Base-by-base conservation (phyloP, 108 stramenopile genomes). In the Fragilariopsis cylindrus region DNA sequence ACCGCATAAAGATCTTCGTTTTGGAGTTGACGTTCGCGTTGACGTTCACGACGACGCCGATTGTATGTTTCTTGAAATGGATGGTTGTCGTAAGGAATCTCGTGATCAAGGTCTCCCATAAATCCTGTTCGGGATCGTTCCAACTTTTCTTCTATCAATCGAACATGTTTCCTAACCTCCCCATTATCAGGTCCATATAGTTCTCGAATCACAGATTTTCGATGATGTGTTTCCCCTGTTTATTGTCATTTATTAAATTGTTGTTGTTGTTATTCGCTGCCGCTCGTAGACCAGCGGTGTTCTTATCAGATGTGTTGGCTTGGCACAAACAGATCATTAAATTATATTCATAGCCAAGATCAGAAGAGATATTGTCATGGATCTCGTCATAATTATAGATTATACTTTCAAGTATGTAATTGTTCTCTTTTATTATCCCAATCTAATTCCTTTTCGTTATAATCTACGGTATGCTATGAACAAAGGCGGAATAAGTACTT, bases 41-140 rank as follows among this genome's bases (percentile, higher is more conserved):
- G 12, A 2, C 53, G 45, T n/a, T 72, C 69, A 4, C 62, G 62
- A 45, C 42, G 40, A 47, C 67, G 49, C 0, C 57, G 49, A 60
- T 73, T 41, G 7, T 58, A 60, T 69, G 48, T 65, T 13, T 50
- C 46, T 44, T 49, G 48, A 48, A 82, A 91, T 12, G 90, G 90
- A 71, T 94, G 90, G 71, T 91, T 87, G 43, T 82, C 75, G 69
- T 94, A 94, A 7, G 73, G 68, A 19, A 94, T 69, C 0, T 9
- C 39, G 73, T 92, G 88, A 42, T 87, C 57, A 7, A 88, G 86
- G 70, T 94, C 90, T 19, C 81, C 75, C 19, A 72, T 21, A 43
- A 90, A 79, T 0, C 91, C 93, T 1, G 91, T 90, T 56, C 74
- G 79, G 39, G 65, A 88, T 70, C 90, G 90, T 8, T 76, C 52